phyloP scores from a whole-genome alignment of 176 grass and related monocot species.

The Eragrostis nindensis region DNA sequence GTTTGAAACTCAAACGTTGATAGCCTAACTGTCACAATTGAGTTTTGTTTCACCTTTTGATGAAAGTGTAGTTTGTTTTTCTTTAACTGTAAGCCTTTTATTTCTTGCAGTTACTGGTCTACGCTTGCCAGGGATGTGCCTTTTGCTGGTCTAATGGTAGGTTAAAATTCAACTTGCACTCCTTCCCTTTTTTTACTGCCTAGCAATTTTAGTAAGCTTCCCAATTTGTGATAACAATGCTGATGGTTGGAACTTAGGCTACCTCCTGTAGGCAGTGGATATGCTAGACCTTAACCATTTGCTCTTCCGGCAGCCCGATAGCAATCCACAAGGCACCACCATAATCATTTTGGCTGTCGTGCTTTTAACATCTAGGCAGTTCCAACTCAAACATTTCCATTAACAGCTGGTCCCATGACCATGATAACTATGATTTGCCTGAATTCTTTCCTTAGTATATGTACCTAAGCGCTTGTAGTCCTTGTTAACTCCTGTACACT shows the following conservation, averaged over 20 bases:
- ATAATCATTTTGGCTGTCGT: neutral
- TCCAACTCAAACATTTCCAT: no score
- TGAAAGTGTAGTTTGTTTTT: slow-evolving; percentile 21
- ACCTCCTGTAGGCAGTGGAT: slow-evolving; percentile 17
- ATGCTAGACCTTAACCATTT: neutral
- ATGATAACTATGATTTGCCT: neutral
- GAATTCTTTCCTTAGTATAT: neutral
- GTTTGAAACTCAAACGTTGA: neutral
- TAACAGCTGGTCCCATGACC: neutral
- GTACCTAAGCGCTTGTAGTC: neutral
- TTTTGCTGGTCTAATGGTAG: slow-evolving; percentile 97
- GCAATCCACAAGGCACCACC: neutral
- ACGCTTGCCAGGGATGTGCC: slow-evolving; percentile 97
- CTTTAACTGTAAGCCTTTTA: slow-evolving; percentile 15
- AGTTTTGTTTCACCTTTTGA: slow-evolving; percentile 33
- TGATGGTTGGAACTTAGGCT: slow-evolving; percentile 14
- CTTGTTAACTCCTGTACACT: neutral
- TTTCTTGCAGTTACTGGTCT: slow-evolving; percentile 82
- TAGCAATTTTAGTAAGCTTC: no score
- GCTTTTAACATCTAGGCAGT: no score
- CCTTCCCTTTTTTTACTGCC: slow-evolving; percentile 21
- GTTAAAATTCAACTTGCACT: slow-evolving; percentile 31
- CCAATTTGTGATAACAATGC: neutral
- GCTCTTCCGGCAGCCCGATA: neutral
- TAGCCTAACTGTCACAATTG: slow-evolving; percentile 20